Conservation (phyloP, 257 asterid species). For the Solanum tacnaense region DNA sequence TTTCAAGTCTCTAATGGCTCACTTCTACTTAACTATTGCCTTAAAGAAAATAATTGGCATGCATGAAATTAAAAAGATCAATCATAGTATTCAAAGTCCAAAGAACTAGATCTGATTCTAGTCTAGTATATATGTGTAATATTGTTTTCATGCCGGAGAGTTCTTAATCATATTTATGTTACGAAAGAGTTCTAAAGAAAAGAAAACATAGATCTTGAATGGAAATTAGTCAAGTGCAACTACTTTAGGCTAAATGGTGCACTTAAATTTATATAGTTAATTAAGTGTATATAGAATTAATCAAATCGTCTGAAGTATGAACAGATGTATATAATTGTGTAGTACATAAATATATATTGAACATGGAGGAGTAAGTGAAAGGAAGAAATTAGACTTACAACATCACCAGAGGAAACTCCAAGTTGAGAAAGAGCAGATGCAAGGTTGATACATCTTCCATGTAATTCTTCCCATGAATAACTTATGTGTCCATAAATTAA, state of each 20-base stretch:
- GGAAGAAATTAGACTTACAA: slow-evolving; percentile 15
- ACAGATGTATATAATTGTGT: too few species aligned
- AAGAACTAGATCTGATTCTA: background rate
- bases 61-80: background rate
- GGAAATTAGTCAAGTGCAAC: background rate
- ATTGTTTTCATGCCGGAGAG: background rate
- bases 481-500: slow-evolving; percentile 5
- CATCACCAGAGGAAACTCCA: slow-evolving; percentile 13
- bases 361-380: background rate
- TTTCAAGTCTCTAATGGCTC: background rate
- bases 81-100: background rate
- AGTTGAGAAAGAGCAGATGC: slow-evolving; percentile 24
- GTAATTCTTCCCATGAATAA: slow-evolving; percentile 21
- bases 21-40: background rate
- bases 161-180: too few species aligned
- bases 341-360: background rate
- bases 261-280: too few species aligned
- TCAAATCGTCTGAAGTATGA: too few species aligned
- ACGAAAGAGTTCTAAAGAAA: background rate
- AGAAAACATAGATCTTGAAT: background rate
- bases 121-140: background rate
- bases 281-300: too few species aligned
- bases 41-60: background rate
- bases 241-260: background rate
- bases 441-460: slow-evolving; percentile 22